Conservation (phyloP, 1,139 yeast genomes). For the Chernovozyma sophiae-reginae region DNA sequence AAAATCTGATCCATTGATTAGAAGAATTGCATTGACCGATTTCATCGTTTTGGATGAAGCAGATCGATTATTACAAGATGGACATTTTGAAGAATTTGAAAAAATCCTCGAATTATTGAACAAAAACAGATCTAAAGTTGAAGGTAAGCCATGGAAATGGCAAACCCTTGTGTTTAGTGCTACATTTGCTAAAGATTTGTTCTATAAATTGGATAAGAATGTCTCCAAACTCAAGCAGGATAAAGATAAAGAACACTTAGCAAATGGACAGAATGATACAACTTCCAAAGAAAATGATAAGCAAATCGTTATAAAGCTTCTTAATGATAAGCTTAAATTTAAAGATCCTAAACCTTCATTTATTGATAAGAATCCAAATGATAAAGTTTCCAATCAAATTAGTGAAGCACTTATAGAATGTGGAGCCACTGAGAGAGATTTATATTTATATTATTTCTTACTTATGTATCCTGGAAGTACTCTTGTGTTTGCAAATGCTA, state of each 20-base stretch:
- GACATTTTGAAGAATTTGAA: constrained; percentile 92
- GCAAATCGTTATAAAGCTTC: constrained; percentile 50
- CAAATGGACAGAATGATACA: no score
- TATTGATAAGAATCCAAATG: constrained; percentile 85
- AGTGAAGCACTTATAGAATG: constrained; percentile 90
- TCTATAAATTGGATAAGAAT: constrained; percentile 60
- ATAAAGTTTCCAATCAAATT: constrained; percentile 69
- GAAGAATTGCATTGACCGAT: constrained; percentile 59
- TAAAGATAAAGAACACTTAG: constrained; percentile 21
- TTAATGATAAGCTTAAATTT: constrained; percentile 58
- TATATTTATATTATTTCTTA: constrained; percentile 82
- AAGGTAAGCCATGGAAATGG: constrained; percentile 47
- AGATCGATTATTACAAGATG: constrained; percentile 92
- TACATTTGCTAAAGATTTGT: constrained; percentile 80
- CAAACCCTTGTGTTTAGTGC: constrained; percentile 94
- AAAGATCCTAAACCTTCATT: constrained; percentile 56
- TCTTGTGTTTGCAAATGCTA: constrained; percentile 87
- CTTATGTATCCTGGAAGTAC: constrained; percentile 87
- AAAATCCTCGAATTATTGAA: constrained; percentile 64
- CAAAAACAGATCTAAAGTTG: constrained; percentile 29
- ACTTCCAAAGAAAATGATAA: constrained; percentile 39
- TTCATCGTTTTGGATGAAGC: constrained; percentile 91
- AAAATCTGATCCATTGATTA: constrained; percentile 50
- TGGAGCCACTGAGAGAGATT: constrained; percentile 84
- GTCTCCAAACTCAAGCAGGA: constrained; percentile 24